Evolutionary conservation across 2,329 filamentous ascomycete species (phyloP).

Genomic region (Cladosporium sphaerospermum): DNA sequence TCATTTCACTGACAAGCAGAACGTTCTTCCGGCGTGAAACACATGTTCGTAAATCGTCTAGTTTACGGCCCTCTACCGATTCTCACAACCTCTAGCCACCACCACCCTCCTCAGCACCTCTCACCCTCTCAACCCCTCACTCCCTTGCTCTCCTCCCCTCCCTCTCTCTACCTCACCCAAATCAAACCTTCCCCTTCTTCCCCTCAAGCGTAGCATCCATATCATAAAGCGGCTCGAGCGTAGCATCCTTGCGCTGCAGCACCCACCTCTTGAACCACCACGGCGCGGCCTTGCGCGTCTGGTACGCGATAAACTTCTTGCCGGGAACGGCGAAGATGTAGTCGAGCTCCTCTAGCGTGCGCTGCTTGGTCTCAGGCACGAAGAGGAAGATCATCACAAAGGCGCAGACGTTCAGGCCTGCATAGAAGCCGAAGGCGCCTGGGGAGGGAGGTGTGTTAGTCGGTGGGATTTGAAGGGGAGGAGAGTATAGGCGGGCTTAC

Average conservation of each 20-base stretch:
- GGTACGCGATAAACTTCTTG: slow-evolving; percentile 26
- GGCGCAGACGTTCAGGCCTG: slow-evolving; percentile 48
- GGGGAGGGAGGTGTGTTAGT: not conserved
- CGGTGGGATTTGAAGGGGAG: slow-evolving; percentile 38
- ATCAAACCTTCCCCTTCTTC: not conserved
- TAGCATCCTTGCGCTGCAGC: slow-evolving; percentile 14
- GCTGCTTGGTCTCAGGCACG: slow-evolving; percentile 46
- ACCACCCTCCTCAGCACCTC: no score
- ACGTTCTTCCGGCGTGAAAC: no score
- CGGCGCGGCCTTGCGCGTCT: slow-evolving; percentile 34
- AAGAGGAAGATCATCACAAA: slow-evolving; percentile 48
- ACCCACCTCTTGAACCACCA: slow-evolving; percentile 36
- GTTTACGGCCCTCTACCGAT: no score
- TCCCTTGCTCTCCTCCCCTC: not conserved
- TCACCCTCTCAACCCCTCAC: not conserved
- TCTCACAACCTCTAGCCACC: no score
- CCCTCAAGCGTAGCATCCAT: slow-evolving; percentile 3
- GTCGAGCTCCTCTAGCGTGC: slow-evolving; percentile 44
- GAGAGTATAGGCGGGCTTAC: slow-evolving; percentile 35
- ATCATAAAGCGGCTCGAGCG: slow-evolving; percentile 18
- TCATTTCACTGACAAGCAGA: no score
- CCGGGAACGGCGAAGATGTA: slow-evolving; percentile 49
- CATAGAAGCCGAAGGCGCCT: slow-evolving; percentile 48
- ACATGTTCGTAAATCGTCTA: no score
- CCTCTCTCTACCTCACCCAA: not conserved